Evolutionary conservation across 805 yeast genomes (phyloP).

Genomic region (Saccharomyces jurei): DNA sequence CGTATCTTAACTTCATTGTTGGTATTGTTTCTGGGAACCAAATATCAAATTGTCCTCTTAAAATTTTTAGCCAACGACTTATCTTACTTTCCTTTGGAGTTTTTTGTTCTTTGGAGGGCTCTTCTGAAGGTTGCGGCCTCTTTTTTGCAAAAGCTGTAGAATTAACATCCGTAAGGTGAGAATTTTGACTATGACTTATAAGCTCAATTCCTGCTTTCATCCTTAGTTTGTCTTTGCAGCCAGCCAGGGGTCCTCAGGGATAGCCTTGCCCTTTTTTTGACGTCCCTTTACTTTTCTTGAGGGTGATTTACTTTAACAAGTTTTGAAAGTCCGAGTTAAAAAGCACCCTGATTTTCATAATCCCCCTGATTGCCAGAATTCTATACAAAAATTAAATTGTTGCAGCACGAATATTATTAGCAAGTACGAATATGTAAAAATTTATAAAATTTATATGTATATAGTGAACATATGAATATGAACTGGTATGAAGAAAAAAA

Average conservation of each 20-base stretch:
- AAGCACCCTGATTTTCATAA: neutral
- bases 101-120: neutral
- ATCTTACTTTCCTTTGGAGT: constrained; percentile 1
- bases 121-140: neutral
- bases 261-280: neutral
- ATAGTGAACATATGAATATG: no score
- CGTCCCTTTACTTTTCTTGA: neutral
- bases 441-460: no score
- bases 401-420: neutral
- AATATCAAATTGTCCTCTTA: neutral
- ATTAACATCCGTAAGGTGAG: neutral
- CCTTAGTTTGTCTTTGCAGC: neutral
- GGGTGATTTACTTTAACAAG: neutral
- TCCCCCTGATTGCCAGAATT: neutral
- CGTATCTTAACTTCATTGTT: neutral
- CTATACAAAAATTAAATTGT: neutral
- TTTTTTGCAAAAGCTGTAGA: neutral
- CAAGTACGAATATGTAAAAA: neutral
- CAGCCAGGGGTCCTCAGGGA: neutral
- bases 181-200: neutral
- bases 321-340: neutral
- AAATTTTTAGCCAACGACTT: neutral
- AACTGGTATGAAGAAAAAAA: neutral
- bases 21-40: neutral
- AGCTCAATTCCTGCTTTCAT: neutral